Evolutionary conservation across 441 rosid species (phyloP).

Genomic region (Croton setiger): DNA sequence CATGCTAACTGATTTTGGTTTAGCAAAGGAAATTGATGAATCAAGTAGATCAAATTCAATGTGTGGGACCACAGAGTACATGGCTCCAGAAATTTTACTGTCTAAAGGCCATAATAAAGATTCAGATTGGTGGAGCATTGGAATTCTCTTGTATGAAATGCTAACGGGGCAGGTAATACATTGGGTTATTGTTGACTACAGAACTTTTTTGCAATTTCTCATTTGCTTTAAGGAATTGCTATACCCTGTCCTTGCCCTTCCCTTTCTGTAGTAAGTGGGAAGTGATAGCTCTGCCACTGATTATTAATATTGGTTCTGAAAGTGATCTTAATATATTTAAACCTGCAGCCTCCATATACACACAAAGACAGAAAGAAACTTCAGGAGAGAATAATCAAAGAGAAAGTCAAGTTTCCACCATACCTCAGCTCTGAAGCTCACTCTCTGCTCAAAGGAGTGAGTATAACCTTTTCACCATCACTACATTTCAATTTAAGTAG

Average conservation of each 20-base stretch:
- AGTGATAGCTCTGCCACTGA: neutral
- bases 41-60: conserved; percentile 70
- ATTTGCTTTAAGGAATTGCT: neutral
- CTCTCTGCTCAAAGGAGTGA: conserved; percentile 71
- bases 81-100: conserved; percentile 75
- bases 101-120: conserved; percentile 71
- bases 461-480: conserved; percentile 9
- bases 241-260: neutral
- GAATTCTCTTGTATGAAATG: conserved; percentile 71
- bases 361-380: conserved; percentile 66
- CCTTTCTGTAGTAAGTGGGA: neutral
- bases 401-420: conserved; percentile 67
- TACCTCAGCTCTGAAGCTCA: conserved; percentile 61
- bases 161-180: conserved; percentile 62
- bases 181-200: neutral
- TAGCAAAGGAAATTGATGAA: conserved; percentile 68
- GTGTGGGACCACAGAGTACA: conserved; percentile 77
- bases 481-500: neutral
- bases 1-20: conserved; percentile 73
- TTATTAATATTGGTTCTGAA: conserved; percentile 1
- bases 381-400: conserved; percentile 67
- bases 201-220: neutral
- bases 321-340: conserved; percentile 1
- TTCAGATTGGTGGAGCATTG: conserved; percentile 81
- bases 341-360: conserved; percentile 53